Evolutionary conservation across 306 rosid genomes (phyloP).

Genomic region (Begonia loranthoides): DNA sequence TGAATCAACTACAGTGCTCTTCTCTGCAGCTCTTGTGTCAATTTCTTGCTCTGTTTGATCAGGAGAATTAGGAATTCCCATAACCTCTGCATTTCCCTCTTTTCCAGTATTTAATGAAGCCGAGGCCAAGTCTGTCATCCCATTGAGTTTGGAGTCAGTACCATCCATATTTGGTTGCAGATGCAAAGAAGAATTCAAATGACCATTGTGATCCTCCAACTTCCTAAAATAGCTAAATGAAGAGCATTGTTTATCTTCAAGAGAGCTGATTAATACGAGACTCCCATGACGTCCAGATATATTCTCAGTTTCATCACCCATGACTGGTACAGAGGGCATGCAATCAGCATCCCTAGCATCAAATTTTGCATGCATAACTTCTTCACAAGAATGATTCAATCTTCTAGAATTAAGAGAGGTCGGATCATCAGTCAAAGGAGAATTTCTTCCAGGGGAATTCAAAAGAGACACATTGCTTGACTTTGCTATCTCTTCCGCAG

Average conservation of each 20-base stretch:
- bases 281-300: conserved; percentile 15
- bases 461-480: conserved; percentile 38
- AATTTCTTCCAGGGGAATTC: conserved; percentile 44
- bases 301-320: conserved; percentile 9
- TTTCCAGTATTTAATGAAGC: conserved; percentile 13
- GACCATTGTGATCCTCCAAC: conserved; percentile 7
- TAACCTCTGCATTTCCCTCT: conserved; percentile 30
- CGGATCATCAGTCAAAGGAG: conserved; percentile 26
- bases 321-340: conserved; percentile 12
- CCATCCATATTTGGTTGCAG: conserved; percentile 16
- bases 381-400: conserved; percentile 20
- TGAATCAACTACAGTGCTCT: conserved; percentile 19
- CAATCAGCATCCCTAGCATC: conserved; percentile 12
- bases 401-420: conserved; percentile 23
- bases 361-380: conserved; percentile 15
- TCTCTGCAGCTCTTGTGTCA: conserved; percentile 18
- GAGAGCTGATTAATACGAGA: conserved; percentile 6
- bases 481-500: conserved; percentile 61
- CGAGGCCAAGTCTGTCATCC: conserved; percentile 8
- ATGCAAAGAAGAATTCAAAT: conserved; percentile 2
- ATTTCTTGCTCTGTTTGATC: conserved; percentile 22
- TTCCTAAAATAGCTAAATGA: conserved; percentile 13
- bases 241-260: conserved; percentile 13
- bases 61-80: conserved; percentile 18
- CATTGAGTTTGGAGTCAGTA: conserved; percentile 20